phyloP scores from a whole-genome alignment of 306 rosid genomes.

The Hippophae tibetana region DNA sequence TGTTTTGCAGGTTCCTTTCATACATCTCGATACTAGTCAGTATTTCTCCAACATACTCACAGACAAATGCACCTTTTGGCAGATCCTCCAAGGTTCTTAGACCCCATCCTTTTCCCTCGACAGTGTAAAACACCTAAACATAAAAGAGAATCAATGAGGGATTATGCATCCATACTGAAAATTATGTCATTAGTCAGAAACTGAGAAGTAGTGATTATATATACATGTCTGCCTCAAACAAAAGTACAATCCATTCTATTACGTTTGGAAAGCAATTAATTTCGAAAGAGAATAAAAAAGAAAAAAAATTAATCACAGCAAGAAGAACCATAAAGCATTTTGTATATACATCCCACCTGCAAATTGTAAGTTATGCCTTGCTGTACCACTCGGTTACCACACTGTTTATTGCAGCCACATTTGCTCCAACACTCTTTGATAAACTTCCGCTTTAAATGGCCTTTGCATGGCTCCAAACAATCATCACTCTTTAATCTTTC shows the following conservation, averaged over 20 bases:
- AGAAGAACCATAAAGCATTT: no score
- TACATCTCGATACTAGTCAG: slow-evolving; percentile 13
- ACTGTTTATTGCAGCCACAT: slow-evolving; percentile 76
- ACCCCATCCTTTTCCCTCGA: slow-evolving; percentile 30
- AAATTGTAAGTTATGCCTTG: slow-evolving; percentile 74
- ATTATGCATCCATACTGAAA: no score
- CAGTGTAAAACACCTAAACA: slow-evolving; percentile 20
- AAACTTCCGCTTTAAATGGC: slow-evolving; percentile 66
- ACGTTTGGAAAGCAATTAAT: no score
- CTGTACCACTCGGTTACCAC: slow-evolving; percentile 93
- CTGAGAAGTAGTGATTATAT: no score
- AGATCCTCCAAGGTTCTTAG: slow-evolving; percentile 17
- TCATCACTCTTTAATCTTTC: slow-evolving; percentile 61
- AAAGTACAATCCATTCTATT: no score
- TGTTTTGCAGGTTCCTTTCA: slow-evolving; percentile 5
- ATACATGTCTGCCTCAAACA: no score
- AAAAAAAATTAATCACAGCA: no score
- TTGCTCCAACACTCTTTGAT: slow-evolving; percentile 92
- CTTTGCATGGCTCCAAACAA: slow-evolving; percentile 81
- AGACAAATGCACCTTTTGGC: slow-evolving; percentile 27
- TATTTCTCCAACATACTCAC: slow-evolving; percentile 26
- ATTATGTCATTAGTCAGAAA: no score
- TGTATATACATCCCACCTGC: slow-evolving; percentile 44
- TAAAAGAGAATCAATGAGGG: not conserved
- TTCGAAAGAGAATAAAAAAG: no score